A percentile compares a stretch with the other conserved stretches of the same genome.
These are phyloP conservation scores for Viridothelium virens DNA, from an alignment of 495 filamentous ascomycete species.

Conservation along the genomic window DNA sequence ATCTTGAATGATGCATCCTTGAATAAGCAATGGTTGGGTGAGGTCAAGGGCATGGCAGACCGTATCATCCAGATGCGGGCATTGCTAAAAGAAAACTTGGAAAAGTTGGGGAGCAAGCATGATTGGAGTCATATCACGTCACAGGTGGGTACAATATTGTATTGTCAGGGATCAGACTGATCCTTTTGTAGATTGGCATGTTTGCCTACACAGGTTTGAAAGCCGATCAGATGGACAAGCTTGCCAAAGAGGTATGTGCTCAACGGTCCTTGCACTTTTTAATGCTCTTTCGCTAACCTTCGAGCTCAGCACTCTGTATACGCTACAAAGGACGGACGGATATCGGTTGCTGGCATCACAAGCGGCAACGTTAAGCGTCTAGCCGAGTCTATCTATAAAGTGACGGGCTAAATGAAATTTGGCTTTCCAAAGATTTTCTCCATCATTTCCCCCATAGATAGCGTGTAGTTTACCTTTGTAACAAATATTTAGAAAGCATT, in stretches of 20 bases:
- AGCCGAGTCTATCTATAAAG: conserved; percentile 90
- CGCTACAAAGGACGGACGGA: conserved; percentile 93
- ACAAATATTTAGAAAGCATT: too few relatives aligned
- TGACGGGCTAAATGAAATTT: conserved; percentile 51
- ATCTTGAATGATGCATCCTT: conserved; percentile 83
- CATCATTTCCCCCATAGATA: conserved; percentile 5
- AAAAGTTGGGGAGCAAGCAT: conserved; percentile 88
- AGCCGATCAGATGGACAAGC: conserved; percentile 81
- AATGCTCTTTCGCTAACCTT: conserved; percentile 15
- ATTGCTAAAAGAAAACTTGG: conserved; percentile 83
- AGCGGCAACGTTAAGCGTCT: conserved; percentile 85
- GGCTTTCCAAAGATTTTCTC: background rate
- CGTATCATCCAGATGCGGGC: conserved; percentile 98
- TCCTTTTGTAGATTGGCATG: conserved; percentile 68
- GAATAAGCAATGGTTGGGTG: conserved; percentile 88
- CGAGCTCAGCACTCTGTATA: conserved; percentile 80
- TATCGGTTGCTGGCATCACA: conserved; percentile 96
- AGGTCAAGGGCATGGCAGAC: conserved; percentile 98
- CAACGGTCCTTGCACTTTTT: background rate
- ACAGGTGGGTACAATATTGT: conserved; percentile 38
- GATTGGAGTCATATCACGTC: conserved; percentile 98
- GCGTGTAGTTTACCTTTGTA: background rate
- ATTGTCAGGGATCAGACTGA: background rate
- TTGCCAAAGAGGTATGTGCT: conserved; percentile 72
- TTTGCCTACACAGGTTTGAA: conserved; percentile 95